A percentile compares a stretch with the other conserved stretches of the same genome.
Conservation (phyloP, 169 alveolate species). For the Neospora caninum region DNA sequence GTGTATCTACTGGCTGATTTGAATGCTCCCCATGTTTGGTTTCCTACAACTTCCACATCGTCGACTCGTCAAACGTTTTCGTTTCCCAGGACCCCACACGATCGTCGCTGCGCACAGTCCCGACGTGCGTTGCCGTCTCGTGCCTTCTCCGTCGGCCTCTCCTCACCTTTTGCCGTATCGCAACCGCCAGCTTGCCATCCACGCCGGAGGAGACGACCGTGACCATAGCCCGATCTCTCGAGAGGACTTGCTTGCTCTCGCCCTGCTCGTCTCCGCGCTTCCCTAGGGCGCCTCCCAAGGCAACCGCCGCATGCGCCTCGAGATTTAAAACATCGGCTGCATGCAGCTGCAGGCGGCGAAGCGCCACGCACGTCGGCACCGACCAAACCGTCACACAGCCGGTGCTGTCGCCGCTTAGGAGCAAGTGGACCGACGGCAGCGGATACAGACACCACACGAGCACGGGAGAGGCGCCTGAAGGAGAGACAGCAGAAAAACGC, state of each 20-base stretch:
- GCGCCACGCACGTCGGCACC: slow-evolving; percentile 65
- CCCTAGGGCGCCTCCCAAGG: background rate
- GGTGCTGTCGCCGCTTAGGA: slow-evolving; percentile 62
- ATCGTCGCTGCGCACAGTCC: no score
- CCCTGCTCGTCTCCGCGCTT: background rate
- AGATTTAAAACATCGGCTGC: slow-evolving; percentile 60
- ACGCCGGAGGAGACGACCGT: slow-evolving; percentile 55
- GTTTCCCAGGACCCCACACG: no score
- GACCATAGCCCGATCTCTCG: background rate
- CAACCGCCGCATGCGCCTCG: slow-evolving; percentile 30
- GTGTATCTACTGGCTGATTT: no score
- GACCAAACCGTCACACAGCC: slow-evolving; percentile 63
- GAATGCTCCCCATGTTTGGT: no score
- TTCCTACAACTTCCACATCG: no score
- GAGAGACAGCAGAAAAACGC: background rate
- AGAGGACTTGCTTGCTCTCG: background rate
- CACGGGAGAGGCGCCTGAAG: background rate
- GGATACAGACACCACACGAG: slow-evolving; percentile 57
- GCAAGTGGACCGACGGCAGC: slow-evolving; percentile 40
- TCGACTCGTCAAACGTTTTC: no score
- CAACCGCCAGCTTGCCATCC: slow-evolving; percentile 56
- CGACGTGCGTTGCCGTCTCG: no score
- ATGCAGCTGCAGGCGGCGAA: slow-evolving; percentile 59
- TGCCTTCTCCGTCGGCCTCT: background rate
- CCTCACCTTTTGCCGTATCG: slow-evolving; percentile 15